These are phyloP conservation scores for Taxillus chinensis DNA, from an alignment of 164 flowering plant species.

Conservation along the genomic window DNA sequence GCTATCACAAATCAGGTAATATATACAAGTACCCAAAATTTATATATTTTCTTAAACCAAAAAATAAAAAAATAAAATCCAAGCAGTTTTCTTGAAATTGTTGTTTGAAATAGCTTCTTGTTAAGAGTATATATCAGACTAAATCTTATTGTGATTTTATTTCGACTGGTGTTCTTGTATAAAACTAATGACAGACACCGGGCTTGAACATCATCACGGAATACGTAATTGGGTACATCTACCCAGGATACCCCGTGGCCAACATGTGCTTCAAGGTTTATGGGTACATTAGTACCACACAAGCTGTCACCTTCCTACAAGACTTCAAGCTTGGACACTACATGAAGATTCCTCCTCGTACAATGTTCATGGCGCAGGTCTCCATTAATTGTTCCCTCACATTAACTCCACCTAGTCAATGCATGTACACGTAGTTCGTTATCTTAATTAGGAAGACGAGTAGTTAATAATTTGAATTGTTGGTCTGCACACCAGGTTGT, in stretches of 20 bases:
- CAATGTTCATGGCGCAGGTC: slow-evolving; percentile 91
- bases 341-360: slow-evolving; percentile 91
- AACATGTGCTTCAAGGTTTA: slow-evolving; percentile 93
- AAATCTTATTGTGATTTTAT: too few relatives aligned
- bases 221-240: slow-evolving; percentile 70
- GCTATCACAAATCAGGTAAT: slow-evolving; percentile 84
- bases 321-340: slow-evolving; percentile 96
- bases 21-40: background rate
- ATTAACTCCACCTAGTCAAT: background rate
- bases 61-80: background rate
- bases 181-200: slow-evolving; percentile 29
- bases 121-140: too few relatives aligned
- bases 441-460: background rate
- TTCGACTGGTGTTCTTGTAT: background rate
- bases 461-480: background rate
- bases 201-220: slow-evolving; percentile 73
- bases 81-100: too few relatives aligned
- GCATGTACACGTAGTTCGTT: too few relatives aligned
- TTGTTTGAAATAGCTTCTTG: background rate
- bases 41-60: background rate
- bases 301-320: slow-evolving; percentile 69
- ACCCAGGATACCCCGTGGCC: slow-evolving; percentile 79
- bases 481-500: slow-evolving; percentile 28
- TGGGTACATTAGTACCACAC: slow-evolving; percentile 77
- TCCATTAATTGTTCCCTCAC: background rate